A percentile compares a stretch with the other conserved stretches of the same genome.
phyloP scores from a whole-genome alignment of 768 basidiomycete genomes.

The Pulveroboletus sp. region DNA sequence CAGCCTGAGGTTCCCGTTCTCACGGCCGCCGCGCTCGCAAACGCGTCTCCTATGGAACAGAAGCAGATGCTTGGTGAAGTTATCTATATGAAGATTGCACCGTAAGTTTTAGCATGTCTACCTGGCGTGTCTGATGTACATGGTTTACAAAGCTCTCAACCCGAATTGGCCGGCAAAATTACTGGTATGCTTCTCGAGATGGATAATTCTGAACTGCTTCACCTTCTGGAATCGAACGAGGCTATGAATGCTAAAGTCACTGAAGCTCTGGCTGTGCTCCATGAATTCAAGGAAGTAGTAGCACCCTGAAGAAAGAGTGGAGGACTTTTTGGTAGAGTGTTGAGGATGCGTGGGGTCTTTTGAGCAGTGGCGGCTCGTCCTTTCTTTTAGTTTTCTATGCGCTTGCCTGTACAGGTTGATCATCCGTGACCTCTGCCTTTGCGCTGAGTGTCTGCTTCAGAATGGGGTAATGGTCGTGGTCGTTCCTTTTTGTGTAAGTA shows the following conservation, averaged over 20 bases:
- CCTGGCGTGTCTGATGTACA: slow-evolving; percentile 3
- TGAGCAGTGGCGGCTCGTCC: slow-evolving; percentile 50
- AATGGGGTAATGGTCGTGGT: slow-evolving; percentile 49
- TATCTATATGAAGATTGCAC: slow-evolving; percentile 86
- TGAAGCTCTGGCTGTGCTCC: slow-evolving; percentile 86
- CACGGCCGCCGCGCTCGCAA: slow-evolving; percentile 59
- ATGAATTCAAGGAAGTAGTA: slow-evolving; percentile 61
- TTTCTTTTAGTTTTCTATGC: slow-evolving; percentile 39
- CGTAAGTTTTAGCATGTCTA: slow-evolving; percentile 44
- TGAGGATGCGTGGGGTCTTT: slow-evolving; percentile 21
- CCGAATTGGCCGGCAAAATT: slow-evolving; percentile 96
- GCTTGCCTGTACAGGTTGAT: slow-evolving; percentile 35
- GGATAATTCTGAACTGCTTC: slow-evolving; percentile 92
- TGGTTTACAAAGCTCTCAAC: slow-evolving; percentile 57
- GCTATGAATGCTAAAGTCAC: slow-evolving; percentile 87
- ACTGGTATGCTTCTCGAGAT: slow-evolving; percentile 99
- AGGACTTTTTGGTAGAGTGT: neutral
- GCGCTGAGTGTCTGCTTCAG: slow-evolving; percentile 33
- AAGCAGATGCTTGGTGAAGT: slow-evolving; percentile 99
- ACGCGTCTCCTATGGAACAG: slow-evolving; percentile 75
- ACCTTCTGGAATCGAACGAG: slow-evolving; percentile 79
- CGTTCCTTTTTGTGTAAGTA: slow-evolving; percentile 54
- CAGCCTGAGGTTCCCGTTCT: slow-evolving; percentile 53
- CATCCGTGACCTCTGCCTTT: slow-evolving; percentile 38
- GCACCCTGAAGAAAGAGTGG: slow-evolving; percentile 1